phyloP scores from a whole-genome alignment of 441 rosid genomes.

The Breynia disticha region DNA sequence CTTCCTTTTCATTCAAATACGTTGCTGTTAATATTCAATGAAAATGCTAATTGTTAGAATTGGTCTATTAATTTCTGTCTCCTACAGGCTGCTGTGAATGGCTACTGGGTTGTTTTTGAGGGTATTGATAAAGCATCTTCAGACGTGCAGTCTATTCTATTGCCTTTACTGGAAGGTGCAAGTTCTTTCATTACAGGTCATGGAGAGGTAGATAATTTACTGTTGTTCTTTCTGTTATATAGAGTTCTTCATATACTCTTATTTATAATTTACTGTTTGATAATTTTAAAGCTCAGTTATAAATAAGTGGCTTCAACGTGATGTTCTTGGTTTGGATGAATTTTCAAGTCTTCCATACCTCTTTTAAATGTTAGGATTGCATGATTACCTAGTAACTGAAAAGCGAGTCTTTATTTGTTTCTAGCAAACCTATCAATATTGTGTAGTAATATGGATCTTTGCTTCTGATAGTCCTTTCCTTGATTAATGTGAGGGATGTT shows the following conservation, averaged over 20 bases:
- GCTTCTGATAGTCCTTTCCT: not conserved
- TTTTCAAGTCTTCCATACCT: too few species aligned
- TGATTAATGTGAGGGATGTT: constrained; percentile 7
- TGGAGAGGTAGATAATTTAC: constrained; percentile 59
- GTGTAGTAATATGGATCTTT: not conserved
- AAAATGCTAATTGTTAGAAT: not conserved
- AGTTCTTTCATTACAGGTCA: constrained; percentile 54
- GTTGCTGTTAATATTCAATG: too few species aligned
- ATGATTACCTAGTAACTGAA: not conserved
- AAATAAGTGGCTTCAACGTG: not conserved
- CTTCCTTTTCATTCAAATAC: constrained; percentile 7
- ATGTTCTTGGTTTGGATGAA: too few species aligned
- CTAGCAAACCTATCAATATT: not conserved
- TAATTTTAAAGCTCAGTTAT: constrained; percentile 1
- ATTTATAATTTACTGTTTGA: not conserved
- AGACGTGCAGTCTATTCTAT: constrained; percentile 74
- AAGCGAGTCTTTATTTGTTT: not conserved
- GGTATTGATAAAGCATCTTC: constrained; percentile 92
- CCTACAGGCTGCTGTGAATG: constrained; percentile 65
- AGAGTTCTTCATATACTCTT: not conserved
- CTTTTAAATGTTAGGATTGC: not conserved
- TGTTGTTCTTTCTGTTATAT: constrained; percentile 1
- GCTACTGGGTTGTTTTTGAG: constrained; percentile 94
- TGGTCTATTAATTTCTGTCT: constrained; percentile 11
- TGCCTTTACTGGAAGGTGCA: constrained; percentile 82